These are phyloP conservation scores for Erigeron philadelphicus DNA, from an alignment of 140 eudicot genomes.

Conservation along the genomic window DNA sequence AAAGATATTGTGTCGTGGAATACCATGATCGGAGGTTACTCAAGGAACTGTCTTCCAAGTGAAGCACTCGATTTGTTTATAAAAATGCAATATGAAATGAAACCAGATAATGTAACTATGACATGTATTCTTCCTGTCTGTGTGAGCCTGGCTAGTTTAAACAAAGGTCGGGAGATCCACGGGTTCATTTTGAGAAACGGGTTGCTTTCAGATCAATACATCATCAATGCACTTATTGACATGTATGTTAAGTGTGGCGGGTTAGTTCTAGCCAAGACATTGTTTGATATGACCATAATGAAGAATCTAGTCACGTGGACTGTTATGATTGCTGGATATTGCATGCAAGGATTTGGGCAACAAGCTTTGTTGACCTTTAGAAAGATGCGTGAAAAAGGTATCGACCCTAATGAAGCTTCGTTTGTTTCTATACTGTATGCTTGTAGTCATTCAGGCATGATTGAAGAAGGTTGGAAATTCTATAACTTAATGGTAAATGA, in stretches of 20 bases:
- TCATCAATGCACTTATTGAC: constrained; percentile 58
- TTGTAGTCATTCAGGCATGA: constrained; percentile 60
- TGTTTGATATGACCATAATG: constrained; percentile 34
- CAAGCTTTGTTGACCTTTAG: constrained; percentile 46
- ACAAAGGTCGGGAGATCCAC: constrained; percentile 60
- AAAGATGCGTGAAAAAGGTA: constrained; percentile 40
- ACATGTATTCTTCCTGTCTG: constrained; percentile 60
- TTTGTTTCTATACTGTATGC: constrained; percentile 46
- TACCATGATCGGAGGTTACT: constrained; percentile 65
- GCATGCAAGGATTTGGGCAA: constrained; percentile 53
- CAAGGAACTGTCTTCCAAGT: constrained; percentile 50
- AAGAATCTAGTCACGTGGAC: constrained; percentile 58
- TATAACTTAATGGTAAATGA: constrained; percentile 47
- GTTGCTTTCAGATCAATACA: constrained; percentile 34
- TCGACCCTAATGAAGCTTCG: constrained; percentile 44
- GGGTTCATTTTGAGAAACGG: constrained; percentile 46
- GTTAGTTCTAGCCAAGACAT: constrained; percentile 33
- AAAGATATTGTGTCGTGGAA: constrained; percentile 68
- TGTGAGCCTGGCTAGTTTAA: constrained; percentile 56
- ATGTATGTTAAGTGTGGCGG: constrained; percentile 61
- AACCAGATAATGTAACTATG: constrained; percentile 52
- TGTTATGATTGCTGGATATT: constrained; percentile 56
- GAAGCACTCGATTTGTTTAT: constrained; percentile 46
- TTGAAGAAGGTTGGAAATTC: constrained; percentile 56
- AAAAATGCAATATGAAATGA: constrained; percentile 41